These are phyloP conservation scores for Fraxinus floribunda DNA, from an alignment of 305 asterid species.

Conservation along the genomic window DNA sequence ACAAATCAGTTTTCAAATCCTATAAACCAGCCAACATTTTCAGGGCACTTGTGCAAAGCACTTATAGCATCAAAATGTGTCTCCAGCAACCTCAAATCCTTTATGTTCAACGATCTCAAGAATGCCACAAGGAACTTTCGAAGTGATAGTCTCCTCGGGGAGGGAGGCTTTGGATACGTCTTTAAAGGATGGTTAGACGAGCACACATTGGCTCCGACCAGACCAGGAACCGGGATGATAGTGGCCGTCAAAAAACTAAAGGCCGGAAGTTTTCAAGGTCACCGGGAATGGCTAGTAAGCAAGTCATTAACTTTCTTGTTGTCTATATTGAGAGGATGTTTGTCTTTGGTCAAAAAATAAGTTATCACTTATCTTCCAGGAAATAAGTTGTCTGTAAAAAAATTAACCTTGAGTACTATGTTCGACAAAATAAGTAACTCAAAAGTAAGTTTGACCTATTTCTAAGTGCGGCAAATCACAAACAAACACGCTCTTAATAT, in stretches of 20 bases:
- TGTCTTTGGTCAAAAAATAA: neutral
- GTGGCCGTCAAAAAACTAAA: slow-evolving; percentile 49
- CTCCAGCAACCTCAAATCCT: slow-evolving; percentile 37
- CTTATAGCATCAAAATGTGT: slow-evolving; percentile 15
- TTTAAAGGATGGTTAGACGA: slow-evolving; percentile 50
- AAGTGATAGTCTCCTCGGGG: slow-evolving; percentile 42
- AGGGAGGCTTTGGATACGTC: slow-evolving; percentile 53
- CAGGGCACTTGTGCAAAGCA: neutral
- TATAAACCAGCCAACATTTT: slow-evolving; percentile 10
- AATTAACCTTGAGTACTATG: neutral
- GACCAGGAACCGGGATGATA: slow-evolving; percentile 42
- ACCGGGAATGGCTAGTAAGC: slow-evolving; percentile 52
- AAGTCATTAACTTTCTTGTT: neutral
- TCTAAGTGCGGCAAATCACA: neutral
- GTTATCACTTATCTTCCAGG: neutral
- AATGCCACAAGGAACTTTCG: slow-evolving; percentile 42
- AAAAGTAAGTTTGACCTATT: neutral
- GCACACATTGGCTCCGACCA: slow-evolving; percentile 30
- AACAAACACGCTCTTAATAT: neutral
- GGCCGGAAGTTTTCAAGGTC: slow-evolving; percentile 48
- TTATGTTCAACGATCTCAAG: slow-evolving; percentile 41
- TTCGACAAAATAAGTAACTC: neutral
- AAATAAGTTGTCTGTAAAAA: neutral
- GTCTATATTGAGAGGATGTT: neutral
- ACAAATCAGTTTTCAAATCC: slow-evolving; percentile 17